Evolutionary conservation across 2,329 filamentous ascomycete genomes (phyloP), one percentile per base, ranked within the genome.

Genomic region (Aspergillus sp.): DNA sequence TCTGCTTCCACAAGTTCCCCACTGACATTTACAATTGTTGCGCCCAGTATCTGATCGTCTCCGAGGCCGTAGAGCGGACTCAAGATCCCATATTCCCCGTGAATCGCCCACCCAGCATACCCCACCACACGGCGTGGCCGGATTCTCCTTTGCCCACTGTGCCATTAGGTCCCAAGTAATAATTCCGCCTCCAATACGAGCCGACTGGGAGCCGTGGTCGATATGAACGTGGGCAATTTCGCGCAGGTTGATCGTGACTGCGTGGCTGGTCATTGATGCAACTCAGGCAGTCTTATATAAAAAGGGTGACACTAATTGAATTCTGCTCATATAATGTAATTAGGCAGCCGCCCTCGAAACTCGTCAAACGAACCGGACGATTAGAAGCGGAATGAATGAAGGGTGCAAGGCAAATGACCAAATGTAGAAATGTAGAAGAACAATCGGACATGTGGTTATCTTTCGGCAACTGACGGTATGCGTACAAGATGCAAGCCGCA

Each of bases 21-120:
- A 4, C 37, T 5, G 2, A 38, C 26, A 11, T 40, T 32, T 1
- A 47, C 36, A 2, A 49, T 14, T 2, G 27, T 42, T 0, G 46
- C 46, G 0, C 44, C 50, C 1, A 63, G 24, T 11, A 64, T 60
- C 39, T 63, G 55, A 34, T 64, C 60, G 6, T 51, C 49, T 1
- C 59, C 59, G 1, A 62, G 33, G 3, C 61, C 60, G 33, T 43
- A 52, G 2, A 30, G 26, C 1, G 43, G 36, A 2, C 44, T 43
- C 14, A 57, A 48, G 0, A 49, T 41, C 2, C 59, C 60, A 34
- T 61, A 61, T 1, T 59, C 58, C 4, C 58, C 60, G 6, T 48
- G 44, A 6, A 45, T 52, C 6, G 53, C 50, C 59, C 60, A 64
- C 1, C 57, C 55, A 2, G 53, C 45, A 24, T 53, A 60, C 5